These are phyloP conservation scores for Botrytis squamosa DNA, from an alignment of 2,329 filamentous ascomycete species.

Conservation along the genomic window DNA sequence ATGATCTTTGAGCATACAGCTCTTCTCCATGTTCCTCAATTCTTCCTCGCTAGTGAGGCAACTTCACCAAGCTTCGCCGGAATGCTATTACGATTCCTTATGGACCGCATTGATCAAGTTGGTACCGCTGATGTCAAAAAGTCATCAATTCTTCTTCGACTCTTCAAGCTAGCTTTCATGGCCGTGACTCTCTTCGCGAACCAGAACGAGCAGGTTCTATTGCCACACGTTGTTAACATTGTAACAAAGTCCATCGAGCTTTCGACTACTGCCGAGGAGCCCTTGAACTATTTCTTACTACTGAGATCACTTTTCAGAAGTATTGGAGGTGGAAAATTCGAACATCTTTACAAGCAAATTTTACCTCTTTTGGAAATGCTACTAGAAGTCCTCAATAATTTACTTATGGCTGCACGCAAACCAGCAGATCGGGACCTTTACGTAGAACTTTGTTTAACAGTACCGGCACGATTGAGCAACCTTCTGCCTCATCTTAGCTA, in stretches of 20 bases:
- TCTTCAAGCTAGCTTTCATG: constrained; percentile 99
- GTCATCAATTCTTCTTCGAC: constrained; percentile 84
- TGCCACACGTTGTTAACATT: constrained; percentile 95
- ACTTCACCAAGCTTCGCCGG: constrained; percentile 97
- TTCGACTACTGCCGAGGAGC: constrained; percentile 92
- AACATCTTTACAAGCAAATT: constrained; percentile 98
- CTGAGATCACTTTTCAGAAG: constrained; percentile 90
- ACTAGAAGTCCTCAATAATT: constrained; percentile 92
- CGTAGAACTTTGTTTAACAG: constrained; percentile 93
- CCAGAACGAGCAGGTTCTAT: constrained; percentile 92
- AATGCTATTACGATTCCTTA: constrained; percentile 95
- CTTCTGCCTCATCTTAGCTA: constrained; percentile 93
- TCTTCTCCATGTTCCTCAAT: constrained; percentile 92
- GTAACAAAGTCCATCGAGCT: constrained; percentile 96
- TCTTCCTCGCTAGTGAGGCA: constrained; percentile 97
- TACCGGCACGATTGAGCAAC: constrained; percentile 91
- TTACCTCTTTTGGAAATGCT: constrained; percentile 95
- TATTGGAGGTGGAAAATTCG: constrained; percentile 95
- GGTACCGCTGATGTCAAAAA: constrained; percentile 89
- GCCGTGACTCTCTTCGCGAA: constrained; percentile 92
- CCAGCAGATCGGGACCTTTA: constrained; percentile 91
- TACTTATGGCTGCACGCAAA: constrained; percentile 86
- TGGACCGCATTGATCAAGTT: constrained; percentile 94
- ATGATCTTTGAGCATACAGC: constrained; percentile 98
- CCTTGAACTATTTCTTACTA: constrained; percentile 97